Conservation (phyloP, 345 rosid genomes). For the Eucalyptus polybractea region DNA sequence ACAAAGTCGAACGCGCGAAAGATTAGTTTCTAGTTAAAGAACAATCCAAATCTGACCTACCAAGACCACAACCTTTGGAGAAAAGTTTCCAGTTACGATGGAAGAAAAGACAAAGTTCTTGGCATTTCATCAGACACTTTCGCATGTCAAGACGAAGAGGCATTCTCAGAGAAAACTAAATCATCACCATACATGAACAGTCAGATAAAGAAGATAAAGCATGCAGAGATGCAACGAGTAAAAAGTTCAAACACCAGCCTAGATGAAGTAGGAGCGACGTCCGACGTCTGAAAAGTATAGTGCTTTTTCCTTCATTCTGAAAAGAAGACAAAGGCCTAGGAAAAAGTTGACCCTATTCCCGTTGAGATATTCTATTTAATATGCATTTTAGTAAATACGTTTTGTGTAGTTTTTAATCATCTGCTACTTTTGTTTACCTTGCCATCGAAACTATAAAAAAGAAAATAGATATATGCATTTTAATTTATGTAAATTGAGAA, state of each 20-base stretch:
- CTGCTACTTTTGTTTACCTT: background rate
- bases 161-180: background rate
- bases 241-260: background rate
- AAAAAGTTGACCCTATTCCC: background rate
- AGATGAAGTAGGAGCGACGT: background rate
- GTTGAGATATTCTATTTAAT: fast-evolving
- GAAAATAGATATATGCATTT: background rate
- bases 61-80: background rate
- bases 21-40: background rate
- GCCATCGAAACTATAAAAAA: background rate
- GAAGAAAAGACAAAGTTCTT: background rate
- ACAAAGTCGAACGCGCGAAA: background rate
- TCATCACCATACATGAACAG: background rate
- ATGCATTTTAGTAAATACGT: background rate
- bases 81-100: background rate
- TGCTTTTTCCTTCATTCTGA: background rate
- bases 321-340: background rate
- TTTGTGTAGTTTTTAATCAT: background rate
- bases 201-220: background rate
- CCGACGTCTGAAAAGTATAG: background rate
- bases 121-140: background rate
- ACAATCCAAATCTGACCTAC: background rate
- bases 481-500: background rate
- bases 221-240: background rate
- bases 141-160: background rate